Conservation (phyloP, 805 yeast species). For the Ogataea siamensis region DNA sequence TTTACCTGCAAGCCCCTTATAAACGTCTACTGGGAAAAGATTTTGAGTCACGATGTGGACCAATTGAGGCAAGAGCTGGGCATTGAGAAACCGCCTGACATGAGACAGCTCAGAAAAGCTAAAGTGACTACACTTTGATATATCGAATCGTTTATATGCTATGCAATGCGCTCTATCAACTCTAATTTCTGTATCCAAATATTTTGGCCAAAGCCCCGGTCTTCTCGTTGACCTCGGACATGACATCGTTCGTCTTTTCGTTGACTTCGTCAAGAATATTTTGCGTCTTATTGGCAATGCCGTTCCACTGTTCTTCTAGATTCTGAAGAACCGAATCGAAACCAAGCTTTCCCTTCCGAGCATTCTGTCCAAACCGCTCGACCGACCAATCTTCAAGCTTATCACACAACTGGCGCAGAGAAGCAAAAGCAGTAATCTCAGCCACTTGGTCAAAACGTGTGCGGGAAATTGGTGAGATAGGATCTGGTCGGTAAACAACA, state of each 20-base stretch:
- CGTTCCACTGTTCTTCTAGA: constrained; percentile 39
- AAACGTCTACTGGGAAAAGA: constrained; percentile 89
- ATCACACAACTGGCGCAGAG: constrained; percentile 66
- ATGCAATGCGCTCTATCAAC: constrained; percentile 10
- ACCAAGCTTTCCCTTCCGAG: constrained; percentile 75
- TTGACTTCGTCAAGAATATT: constrained; percentile 23
- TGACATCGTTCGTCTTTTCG: constrained; percentile 27
- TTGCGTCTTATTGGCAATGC: constrained; percentile 24
- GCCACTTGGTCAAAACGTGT: constrained; percentile 82
- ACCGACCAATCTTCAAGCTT: constrained; percentile 91
- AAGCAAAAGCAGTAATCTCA: constrained; percentile 80
- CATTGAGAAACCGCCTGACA: constrained; percentile 75
- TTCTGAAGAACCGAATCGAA: constrained; percentile 74
- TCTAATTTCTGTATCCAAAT: constrained; percentile 4
- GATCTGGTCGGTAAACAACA: constrained; percentile 76
- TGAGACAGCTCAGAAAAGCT: constrained; percentile 58
- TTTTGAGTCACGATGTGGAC: constrained; percentile 66
- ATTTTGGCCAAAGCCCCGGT: constrained; percentile 13
- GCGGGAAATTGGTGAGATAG: constrained; percentile 41
- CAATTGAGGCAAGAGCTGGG: constrained; percentile 72
- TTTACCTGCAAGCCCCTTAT: constrained; percentile 70
- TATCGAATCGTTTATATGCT: constrained; percentile 1
- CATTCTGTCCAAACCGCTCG: constrained; percentile 85
- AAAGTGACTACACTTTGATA: constrained; percentile 21
- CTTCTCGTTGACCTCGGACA: constrained; percentile 27